Base-by-base conservation (phyloP, 352 stramenopile species). In the Aphanomyces astaci region DNA sequence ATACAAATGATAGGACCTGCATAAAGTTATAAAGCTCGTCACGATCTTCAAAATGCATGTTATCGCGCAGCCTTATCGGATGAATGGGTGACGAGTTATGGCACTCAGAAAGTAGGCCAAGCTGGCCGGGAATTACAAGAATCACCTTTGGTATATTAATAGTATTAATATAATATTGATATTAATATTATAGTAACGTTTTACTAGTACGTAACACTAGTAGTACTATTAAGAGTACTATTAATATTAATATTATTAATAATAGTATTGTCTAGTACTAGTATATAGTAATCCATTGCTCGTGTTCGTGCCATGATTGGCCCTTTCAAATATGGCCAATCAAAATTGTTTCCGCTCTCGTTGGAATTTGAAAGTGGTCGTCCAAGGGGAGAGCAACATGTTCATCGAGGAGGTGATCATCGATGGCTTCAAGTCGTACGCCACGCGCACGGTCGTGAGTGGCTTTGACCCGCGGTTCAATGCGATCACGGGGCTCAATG, bases 371-470 rank as follows among this genome's bases (percentile, higher is more conserved):
- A 59, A 43, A 15, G 7, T 43, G 36, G 15, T 9, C n/a, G 51
- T 36, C 22, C 22, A 28, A 30, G 30, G 30, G 15, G 30, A 55
- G n/a, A 52, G 17, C 17, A 45, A 28, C 53, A 99, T 99, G 97
- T 90, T 97, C 77, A 97, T 99, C 74, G 92, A 99, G 77, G 95
- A 99, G 85, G 97, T 99, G 74, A 98, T 99, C 67, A 90, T 99
- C 70, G 97, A 99, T 77, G 97, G 97, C 13, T 99, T 99, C 88
- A 99, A 99, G 88, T 99, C 95, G 72, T 99, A 99, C 81, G 97
- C 97, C 66, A 98, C 92, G 74, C 88, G 96, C 69, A 99, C 97
- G 31, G 96, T 99, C 22, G 92, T 99, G 72, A 96, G 94, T 60
- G 96, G 96, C 45, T 99, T 99, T 75, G 97, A 99, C 77, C 89